Evolutionary conservation across 257 asterid species (phyloP).

Genomic region (Solanum chiquidenum): DNA sequence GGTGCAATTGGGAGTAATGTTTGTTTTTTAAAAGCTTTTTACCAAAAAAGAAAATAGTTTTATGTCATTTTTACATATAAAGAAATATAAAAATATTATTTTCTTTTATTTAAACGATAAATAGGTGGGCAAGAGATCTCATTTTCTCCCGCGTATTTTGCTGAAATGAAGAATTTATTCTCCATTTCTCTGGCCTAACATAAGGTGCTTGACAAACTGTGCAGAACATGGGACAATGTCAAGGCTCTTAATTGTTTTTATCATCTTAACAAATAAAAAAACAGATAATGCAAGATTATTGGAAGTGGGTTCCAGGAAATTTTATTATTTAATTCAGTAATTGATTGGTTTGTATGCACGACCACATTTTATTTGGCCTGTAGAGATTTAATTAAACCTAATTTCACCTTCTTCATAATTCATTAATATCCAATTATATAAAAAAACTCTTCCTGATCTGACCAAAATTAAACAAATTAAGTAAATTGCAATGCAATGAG

Average conservation of each 20-base stretch:
- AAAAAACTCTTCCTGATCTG: neutral
- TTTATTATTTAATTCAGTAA: neutral
- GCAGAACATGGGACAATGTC: neutral
- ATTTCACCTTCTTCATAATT: neutral
- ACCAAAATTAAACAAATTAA: neutral
- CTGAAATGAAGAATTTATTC: neutral
- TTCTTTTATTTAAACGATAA: too few relatives aligned
- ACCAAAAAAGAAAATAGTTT: neutral
- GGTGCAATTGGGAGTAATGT: neutral
- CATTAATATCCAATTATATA: neutral
- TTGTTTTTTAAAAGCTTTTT: neutral
- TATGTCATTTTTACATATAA: too few relatives aligned
- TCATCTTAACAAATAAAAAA: neutral
- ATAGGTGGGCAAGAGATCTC: too few relatives aligned
- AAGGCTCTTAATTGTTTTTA: neutral
- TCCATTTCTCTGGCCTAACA: neutral
- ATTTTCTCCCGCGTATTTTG: accelerated
- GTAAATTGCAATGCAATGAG: neutral
- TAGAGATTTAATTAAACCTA: neutral
- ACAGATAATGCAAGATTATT: neutral
- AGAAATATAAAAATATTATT: too few relatives aligned
- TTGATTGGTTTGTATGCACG: neutral
- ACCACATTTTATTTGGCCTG: neutral
- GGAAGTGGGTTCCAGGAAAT: neutral
- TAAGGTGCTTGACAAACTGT: neutral